phyloP scores from a whole-genome alignment of 176 grass and related monocot species.

The Dendrocalamus sinicus region DNA sequence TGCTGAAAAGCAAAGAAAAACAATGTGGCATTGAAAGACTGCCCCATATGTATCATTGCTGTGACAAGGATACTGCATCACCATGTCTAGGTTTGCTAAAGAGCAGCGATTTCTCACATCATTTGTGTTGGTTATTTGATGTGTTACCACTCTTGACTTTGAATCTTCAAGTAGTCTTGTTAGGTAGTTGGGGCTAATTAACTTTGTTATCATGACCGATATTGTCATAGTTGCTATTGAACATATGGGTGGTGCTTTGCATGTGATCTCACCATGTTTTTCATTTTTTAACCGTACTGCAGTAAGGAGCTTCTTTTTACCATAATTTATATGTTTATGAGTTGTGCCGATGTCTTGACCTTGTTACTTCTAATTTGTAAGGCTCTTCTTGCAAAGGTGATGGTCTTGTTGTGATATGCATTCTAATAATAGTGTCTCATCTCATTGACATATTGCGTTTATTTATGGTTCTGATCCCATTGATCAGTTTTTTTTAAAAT shows the following conservation, averaged over 20 bases:
- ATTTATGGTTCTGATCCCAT: neutral
- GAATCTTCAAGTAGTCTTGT: neutral
- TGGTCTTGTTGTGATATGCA: slow-evolving; percentile 24
- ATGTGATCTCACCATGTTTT: slow-evolving; percentile 8
- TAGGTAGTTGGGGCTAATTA: slow-evolving; percentile 10
- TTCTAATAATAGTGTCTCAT: slow-evolving; percentile 15
- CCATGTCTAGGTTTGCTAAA: slow-evolving; percentile 62
- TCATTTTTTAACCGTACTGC: neutral
- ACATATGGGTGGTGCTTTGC: neutral
- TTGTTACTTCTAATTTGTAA: neutral
- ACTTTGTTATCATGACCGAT: neutral
- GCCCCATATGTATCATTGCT: slow-evolving; percentile 54
- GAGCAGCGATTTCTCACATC: neutral
- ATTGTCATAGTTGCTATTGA: neutral
- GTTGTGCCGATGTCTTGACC: slow-evolving; percentile 19
- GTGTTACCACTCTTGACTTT: slow-evolving; percentile 24
- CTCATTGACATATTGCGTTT: slow-evolving; percentile 19
- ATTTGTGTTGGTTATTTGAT: slow-evolving; percentile 25
- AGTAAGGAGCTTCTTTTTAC: neutral
- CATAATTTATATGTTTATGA: slow-evolving; percentile 33
- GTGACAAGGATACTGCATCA: slow-evolving; percentile 57
- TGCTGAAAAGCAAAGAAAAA: slow-evolving; percentile 53
- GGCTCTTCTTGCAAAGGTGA: slow-evolving; percentile 12
- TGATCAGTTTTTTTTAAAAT: neutral
- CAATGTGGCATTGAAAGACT: slow-evolving; percentile 47